Evolutionary conservation across 495 filamentous ascomycete genomes (phyloP).

Genomic region (Aspergillus cristatus): DNA sequence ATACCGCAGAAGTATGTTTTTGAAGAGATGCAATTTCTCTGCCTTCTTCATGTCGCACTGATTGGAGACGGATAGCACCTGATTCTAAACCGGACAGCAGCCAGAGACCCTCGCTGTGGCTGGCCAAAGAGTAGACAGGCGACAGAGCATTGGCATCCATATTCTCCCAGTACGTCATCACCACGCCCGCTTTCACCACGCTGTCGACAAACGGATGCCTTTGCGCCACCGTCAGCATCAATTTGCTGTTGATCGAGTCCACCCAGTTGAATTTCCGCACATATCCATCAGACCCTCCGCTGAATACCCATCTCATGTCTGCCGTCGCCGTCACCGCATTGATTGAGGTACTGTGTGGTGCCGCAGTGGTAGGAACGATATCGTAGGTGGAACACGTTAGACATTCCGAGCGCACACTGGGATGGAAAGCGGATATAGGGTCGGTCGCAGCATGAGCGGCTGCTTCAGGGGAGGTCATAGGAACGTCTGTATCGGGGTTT

Average conservation of each 20-base stretch:
- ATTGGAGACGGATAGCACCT: slow-evolving; percentile 86
- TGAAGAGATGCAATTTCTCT: slow-evolving; percentile 73
- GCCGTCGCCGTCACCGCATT: slow-evolving; percentile 87
- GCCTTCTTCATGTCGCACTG: slow-evolving; percentile 91
- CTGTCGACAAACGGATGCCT: slow-evolving; percentile 95
- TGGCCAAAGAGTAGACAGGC: slow-evolving; percentile 88
- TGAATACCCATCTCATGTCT: slow-evolving; percentile 93
- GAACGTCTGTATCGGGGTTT: slow-evolving; percentile 29
- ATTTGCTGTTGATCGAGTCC: slow-evolving; percentile 89
- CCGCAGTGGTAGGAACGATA: slow-evolving; percentile 93
- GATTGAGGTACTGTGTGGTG: slow-evolving; percentile 90
- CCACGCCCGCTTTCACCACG: slow-evolving; percentile 84
- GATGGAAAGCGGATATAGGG: slow-evolving; percentile 40
- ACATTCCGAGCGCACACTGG: slow-evolving; percentile 67
- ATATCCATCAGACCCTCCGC: slow-evolving; percentile 87
- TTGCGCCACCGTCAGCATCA: slow-evolving; percentile 90
- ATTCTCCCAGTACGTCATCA: slow-evolving; percentile 97
- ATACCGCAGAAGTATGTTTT: slow-evolving; percentile 86
- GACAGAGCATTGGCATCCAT: slow-evolving; percentile 52
- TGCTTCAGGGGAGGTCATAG: slow-evolving; percentile 26
- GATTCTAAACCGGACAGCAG: slow-evolving; percentile 81
- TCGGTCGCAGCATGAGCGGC: slow-evolving; percentile 22
- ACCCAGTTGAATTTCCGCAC: slow-evolving; percentile 94
- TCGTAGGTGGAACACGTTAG: slow-evolving; percentile 83
- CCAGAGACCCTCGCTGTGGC: slow-evolving; percentile 86